Conservation (phyloP, 768 basidiomycete species). For the Suillus subalutaceus region DNA sequence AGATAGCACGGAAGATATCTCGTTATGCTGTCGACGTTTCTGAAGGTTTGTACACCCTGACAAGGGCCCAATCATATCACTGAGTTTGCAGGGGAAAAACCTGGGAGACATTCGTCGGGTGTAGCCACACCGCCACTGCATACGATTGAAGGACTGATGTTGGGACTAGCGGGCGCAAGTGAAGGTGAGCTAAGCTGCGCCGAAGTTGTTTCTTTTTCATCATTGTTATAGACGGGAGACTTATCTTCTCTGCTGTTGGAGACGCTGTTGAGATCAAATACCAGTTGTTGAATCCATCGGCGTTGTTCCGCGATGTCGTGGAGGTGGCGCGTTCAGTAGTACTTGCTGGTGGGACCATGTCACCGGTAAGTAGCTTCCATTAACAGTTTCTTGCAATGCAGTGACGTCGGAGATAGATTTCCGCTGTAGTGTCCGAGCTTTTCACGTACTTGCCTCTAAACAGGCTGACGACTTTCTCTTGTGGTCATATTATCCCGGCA, state of each 20-base stretch:
- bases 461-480: slow-evolving; percentile 80
- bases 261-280: slow-evolving; percentile 74
- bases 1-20: slow-evolving; percentile 83
- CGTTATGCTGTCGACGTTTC: slow-evolving; percentile 73
- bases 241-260: slow-evolving; percentile 58
- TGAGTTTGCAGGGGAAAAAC: slow-evolving; percentile 15
- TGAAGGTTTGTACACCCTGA: slow-evolving; percentile 23
- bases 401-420: slow-evolving; percentile 56
- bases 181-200: slow-evolving; percentile 51
- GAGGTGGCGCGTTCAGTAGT: slow-evolving; percentile 83
- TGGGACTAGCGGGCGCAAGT: slow-evolving; percentile 75
- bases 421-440: slow-evolving; percentile 83
- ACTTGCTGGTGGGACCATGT: slow-evolving; percentile 97
- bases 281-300: slow-evolving; percentile 89
- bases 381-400: slow-evolving; percentile 8
- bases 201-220: neutral
- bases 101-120: slow-evolving; percentile 14
- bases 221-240: slow-evolving; percentile 63
- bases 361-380: slow-evolving; percentile 64
- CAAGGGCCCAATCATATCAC: neutral
- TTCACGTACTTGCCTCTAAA: slow-evolving; percentile 66
- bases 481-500: slow-evolving; percentile 88
- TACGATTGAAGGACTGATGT: slow-evolving; percentile 75
- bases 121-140: slow-evolving; percentile 76
- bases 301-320: slow-evolving; percentile 82